Evolutionary conservation across 1,139 yeast species (phyloP).

Genomic region (Candida tetrigidarum): DNA sequence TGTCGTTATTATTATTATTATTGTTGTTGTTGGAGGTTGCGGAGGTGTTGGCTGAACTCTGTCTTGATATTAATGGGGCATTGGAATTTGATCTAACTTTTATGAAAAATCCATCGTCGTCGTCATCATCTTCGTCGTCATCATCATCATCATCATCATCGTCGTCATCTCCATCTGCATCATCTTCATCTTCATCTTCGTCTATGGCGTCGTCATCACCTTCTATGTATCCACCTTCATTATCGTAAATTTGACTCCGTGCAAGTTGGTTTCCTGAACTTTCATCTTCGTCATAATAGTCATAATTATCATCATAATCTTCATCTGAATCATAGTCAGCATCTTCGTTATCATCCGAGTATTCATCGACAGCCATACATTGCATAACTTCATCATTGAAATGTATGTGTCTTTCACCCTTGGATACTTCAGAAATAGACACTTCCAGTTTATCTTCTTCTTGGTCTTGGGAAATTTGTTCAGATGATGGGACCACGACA

Average conservation of each 20-base stretch:
- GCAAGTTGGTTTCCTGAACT: conserved; percentile 92
- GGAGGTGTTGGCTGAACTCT: conserved; percentile 7
- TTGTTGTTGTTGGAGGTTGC: too few relatives aligned
- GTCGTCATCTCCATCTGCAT: neutral
- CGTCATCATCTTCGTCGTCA: conserved; percentile 27
- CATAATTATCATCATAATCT: conserved; percentile 24
- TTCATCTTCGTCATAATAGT: conserved; percentile 45
- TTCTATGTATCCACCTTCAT: conserved; percentile 27
- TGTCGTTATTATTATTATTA: conserved; percentile 15
- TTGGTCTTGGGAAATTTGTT: conserved; percentile 9
- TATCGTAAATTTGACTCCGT: conserved; percentile 47
- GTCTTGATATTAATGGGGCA: conserved; percentile 17
- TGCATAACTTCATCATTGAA: conserved; percentile 94
- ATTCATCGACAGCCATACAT: conserved; percentile 70
- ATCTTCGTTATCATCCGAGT: conserved; percentile 36
- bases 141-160: conserved; percentile 60
- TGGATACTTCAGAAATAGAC: conserved; percentile 3
- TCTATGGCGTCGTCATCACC: conserved; percentile 27
- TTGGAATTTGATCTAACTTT: conserved; percentile 54
- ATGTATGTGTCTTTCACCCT: conserved; percentile 67
- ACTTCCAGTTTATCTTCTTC: conserved; percentile 17
- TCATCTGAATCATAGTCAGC: conserved; percentile 38
- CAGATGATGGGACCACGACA: conserved; percentile 9
- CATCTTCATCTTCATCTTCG: conserved; percentile 25
- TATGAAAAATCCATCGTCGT: conserved; percentile 70